Evolutionary conservation across 139 green algal genomes (phyloP), one percentile per base, ranked within the genome.

Genomic region (Micractinium conductrix): DNA sequence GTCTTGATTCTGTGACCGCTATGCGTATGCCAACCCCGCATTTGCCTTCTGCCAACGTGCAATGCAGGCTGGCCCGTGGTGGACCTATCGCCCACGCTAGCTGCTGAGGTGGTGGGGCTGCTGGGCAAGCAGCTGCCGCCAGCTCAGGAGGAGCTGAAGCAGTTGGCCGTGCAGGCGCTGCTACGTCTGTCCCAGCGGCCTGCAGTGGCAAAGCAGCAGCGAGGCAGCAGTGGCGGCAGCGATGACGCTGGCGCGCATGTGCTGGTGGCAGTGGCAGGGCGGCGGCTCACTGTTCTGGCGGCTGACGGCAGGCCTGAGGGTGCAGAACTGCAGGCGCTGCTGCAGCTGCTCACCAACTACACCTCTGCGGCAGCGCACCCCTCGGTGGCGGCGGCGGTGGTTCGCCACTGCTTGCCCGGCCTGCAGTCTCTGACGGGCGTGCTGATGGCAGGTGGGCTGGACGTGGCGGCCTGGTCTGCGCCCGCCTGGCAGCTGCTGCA

Each of bases 311-410:
- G 19, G 55, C 50, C 5, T 2, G 48, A 55, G 14, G 63, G 62
- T 26, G 42, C 71, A 6, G 58, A 75, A 14, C 37, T 48, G 26
- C 63, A 58, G 22, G 67, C 45, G 19, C 42, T 58, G 16, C 42
- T 74, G 69, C 68, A 73, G 67, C 84, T 85, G 37, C 67, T 79
- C n/a, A 78, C 73, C n/a, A 82, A 88, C 0, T 88, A 88, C 26
- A 35, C 80, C 0, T 21, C 35, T 7, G 38, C 44, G 16, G 63
- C 67, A 19, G 38, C 74, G 38, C 44, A 53, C 6, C 26, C 67
- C 1, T 81, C 65, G 19, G 76, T 74, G 58, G 84, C 84, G 28
- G 71, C 26, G 6, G 44, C 65, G 19, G 37, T 63, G 2, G 48
- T 73, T 10, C 76, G 43, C 48, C 60, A 80, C 44, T 88, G 84